Percentiles rank a stretch among this genome's conserved stretches.
Evolutionary conservation across 164 flowering plant species (phyloP).

Genomic region (Buxus sempervirens): DNA sequence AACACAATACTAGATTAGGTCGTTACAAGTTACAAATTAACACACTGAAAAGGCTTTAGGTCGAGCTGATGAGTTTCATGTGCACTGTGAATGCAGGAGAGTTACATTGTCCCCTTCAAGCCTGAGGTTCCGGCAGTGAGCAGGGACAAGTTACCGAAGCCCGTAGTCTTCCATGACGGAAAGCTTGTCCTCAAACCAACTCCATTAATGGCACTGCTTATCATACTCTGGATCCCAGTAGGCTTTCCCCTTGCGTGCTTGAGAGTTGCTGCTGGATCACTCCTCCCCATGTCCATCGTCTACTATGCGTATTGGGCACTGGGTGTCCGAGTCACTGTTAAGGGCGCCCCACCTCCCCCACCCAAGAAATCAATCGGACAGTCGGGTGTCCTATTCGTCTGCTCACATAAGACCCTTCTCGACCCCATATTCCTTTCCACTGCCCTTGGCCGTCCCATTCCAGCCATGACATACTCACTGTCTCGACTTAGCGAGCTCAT

Average conservation of each 20-base stretch:
- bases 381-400: constrained; percentile 11
- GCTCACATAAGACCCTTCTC: constrained; percentile 7
- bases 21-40: too few species aligned
- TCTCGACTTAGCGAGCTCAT: constrained; percentile 5
- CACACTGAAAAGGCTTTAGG: too few species aligned
- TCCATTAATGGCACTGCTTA: constrained; percentile 30
- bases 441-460: constrained; percentile 5
- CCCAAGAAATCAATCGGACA: neutral
- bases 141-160: constrained; percentile 31
- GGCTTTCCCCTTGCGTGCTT: constrained; percentile 25
- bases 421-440: constrained; percentile 10
- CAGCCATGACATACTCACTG: constrained; percentile 6
- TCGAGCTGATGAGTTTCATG: neutral
- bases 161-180: constrained; percentile 40
- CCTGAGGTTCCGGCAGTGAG: constrained; percentile 23
- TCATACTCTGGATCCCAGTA: constrained; percentile 34
- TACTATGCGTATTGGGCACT: constrained; percentile 9
- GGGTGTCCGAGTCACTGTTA: constrained; percentile 5
- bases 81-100: constrained; percentile 22
- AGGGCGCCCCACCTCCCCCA: constrained; percentile 9
- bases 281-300: constrained; percentile 9
- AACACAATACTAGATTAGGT: too few species aligned
- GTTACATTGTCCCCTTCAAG: constrained; percentile 29
- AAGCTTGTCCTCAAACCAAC: constrained; percentile 34
- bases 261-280: constrained; percentile 5